Evolutionary conservation across 805 yeast species (phyloP).

Genomic region (Lipomyces yamadae): DNA sequence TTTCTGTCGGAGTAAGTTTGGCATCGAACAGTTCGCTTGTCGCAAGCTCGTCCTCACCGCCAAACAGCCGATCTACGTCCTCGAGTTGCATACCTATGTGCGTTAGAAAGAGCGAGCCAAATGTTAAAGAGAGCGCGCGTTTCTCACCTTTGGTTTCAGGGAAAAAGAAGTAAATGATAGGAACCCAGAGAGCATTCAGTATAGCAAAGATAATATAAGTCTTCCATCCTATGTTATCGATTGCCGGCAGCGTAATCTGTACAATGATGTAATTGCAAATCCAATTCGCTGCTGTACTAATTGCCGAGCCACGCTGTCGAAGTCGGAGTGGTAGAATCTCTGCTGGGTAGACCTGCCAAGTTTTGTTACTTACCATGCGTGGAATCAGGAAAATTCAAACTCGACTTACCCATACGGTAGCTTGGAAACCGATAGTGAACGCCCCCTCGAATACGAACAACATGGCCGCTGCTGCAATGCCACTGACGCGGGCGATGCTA

Average conservation of each 20-base stretch:
- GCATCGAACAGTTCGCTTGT: neutral
- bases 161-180: constrained; percentile 53
- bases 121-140: constrained; percentile 58
- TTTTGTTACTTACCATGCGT: neutral
- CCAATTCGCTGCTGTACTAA: constrained; percentile 14
- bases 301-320: constrained; percentile 23
- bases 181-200: constrained; percentile 55
- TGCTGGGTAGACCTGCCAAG: constrained; percentile 48
- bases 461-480: constrained; percentile 30
- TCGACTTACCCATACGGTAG: constrained; percentile 24
- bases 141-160: constrained; percentile 57
- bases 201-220: constrained; percentile 60
- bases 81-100: constrained; percentile 63
- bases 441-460: constrained; percentile 28
- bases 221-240: constrained; percentile 26
- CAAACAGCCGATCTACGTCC: constrained; percentile 19
- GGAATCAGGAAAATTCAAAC: neutral
- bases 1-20: neutral
- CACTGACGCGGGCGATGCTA: constrained; percentile 8
- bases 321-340: constrained; percentile 21
- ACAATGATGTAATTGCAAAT: constrained; percentile 18
- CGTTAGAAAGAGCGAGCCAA: constrained; percentile 53
- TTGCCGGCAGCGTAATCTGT: constrained; percentile 20
- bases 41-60: neutral
- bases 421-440: constrained; percentile 29